These are phyloP conservation scores for Phytopythium montanum DNA, from an alignment of 352 stramenopile genomes.

Conservation along the genomic window DNA sequence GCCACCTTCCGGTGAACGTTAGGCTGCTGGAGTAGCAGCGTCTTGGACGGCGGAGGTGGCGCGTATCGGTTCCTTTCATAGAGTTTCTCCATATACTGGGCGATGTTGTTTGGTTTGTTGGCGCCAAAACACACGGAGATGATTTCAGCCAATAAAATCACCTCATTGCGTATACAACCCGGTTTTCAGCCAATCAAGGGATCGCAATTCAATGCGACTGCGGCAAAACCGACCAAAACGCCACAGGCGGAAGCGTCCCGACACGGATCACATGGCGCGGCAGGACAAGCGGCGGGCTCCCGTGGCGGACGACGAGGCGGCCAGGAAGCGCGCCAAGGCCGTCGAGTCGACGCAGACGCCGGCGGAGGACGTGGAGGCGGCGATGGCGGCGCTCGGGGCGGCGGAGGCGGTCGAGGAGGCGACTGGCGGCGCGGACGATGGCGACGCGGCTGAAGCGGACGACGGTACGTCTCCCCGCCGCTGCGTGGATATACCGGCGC, in stretches of 20 bases:
- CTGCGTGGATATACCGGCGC: background rate
- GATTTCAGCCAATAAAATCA: too few relatives aligned
- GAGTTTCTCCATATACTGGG: too few relatives aligned
- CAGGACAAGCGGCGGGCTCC: constrained; percentile 6
- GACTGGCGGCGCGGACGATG: background rate
- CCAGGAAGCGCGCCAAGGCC: constrained; percentile 25
- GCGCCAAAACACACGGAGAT: too few relatives aligned
- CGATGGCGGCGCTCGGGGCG: constrained; percentile 1
- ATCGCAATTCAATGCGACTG: background rate
- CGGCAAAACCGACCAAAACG: constrained; percentile 4
- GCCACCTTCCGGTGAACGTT: constrained; percentile 73
- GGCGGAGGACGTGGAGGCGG: background rate
- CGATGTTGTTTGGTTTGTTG: too few relatives aligned
- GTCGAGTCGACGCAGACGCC: background rate
- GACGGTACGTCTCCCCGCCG: background rate
- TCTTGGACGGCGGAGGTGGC: too few relatives aligned
- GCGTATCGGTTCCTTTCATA: too few relatives aligned
- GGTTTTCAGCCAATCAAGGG: too few relatives aligned
- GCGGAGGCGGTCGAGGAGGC: background rate
- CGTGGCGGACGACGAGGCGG: constrained; percentile 3
- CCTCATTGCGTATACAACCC: too few relatives aligned
- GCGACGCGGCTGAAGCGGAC: background rate
- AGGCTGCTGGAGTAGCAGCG: background rate
- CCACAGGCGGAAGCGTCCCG: background rate
- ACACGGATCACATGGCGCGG: background rate